phyloP scores from a whole-genome alignment of 768 basidiomycete species.

The Amanita rubescens region DNA sequence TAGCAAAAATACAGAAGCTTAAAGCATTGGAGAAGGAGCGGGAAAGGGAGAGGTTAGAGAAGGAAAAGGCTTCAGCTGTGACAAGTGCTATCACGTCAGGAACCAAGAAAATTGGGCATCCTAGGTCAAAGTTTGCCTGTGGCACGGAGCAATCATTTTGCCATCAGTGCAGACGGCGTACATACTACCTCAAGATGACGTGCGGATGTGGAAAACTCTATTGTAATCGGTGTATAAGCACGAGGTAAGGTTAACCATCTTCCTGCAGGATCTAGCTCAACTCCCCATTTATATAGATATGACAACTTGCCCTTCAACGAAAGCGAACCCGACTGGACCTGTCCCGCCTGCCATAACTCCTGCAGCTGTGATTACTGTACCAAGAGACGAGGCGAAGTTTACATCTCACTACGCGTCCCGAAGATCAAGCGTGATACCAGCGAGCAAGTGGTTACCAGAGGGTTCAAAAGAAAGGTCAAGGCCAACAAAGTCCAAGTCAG shows the following conservation, averaged over 20 bases:
- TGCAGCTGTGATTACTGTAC: conserved; percentile 47
- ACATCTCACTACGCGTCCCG: conserved; percentile 24
- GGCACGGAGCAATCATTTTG: conserved; percentile 13
- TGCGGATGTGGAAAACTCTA: conserved; percentile 15
- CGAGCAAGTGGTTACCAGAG: background rate
- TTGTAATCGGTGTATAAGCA: conserved; percentile 11
- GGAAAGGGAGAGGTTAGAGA: background rate
- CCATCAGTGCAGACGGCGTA: conserved; percentile 16
- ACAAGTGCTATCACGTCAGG: background rate
- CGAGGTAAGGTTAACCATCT: conserved; percentile 12
- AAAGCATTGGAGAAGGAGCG: conserved; percentile 7
- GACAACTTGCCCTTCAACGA: conserved; percentile 16
- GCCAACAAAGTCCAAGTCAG: background rate
- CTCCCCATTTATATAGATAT: conserved; percentile 17
- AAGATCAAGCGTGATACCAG: background rate
- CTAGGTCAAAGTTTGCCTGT: background rate
- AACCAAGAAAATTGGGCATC: conserved; percentile 2
- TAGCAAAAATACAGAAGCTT: conserved; percentile 2
- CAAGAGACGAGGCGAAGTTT: conserved; percentile 37
- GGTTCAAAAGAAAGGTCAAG: background rate
- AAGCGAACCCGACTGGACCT: conserved; percentile 22
- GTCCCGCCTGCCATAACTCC: conserved; percentile 35
- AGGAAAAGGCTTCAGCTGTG: background rate
- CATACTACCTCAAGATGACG: conserved; percentile 9
- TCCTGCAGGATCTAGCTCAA: background rate